These are phyloP conservation scores for Leishmania gerbilli DNA, from an alignment of 208 protist species.

Conservation along the genomic window DNA sequence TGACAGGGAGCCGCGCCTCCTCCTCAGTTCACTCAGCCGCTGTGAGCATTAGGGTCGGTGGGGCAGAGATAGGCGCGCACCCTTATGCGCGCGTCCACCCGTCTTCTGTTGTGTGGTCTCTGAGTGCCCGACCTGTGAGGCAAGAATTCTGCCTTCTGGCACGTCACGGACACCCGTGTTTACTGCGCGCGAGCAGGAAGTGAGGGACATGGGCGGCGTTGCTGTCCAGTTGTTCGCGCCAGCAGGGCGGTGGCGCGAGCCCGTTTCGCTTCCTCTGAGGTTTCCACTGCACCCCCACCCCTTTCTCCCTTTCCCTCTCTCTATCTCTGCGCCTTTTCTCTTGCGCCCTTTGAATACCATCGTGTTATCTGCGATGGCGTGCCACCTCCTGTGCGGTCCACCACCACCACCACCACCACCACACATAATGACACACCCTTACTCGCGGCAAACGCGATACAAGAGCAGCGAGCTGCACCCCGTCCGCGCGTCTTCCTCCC, in stretches of 20 bases:
- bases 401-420: too few species aligned
- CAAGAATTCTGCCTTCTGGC: neutral
- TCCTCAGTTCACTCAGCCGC: neutral
- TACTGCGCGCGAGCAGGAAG: neutral
- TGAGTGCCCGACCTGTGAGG: neutral
- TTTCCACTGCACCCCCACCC: neutral
- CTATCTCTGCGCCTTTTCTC: neutral
- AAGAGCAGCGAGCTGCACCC: neutral
- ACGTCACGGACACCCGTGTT: neutral
- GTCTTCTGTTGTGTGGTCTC: neutral
- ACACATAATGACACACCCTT: neutral
- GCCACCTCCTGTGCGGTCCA: neutral
- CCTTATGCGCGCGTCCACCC: neutral
- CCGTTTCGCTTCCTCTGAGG: neutral
- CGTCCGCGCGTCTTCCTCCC: neutral
- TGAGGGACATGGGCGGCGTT: neutral
- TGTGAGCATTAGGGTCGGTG: neutral
- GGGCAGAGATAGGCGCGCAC: neutral
- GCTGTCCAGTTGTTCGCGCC: neutral
- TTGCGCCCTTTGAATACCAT: neutral
- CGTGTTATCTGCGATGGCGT: neutral
- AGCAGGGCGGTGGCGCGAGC: neutral
- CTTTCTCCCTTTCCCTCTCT: neutral
- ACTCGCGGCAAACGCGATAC: neutral
- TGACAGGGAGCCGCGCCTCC: neutral